phyloP scores from a whole-genome alignment of 2,329 filamentous ascomycete species.

The Fusarium stilboides region DNA sequence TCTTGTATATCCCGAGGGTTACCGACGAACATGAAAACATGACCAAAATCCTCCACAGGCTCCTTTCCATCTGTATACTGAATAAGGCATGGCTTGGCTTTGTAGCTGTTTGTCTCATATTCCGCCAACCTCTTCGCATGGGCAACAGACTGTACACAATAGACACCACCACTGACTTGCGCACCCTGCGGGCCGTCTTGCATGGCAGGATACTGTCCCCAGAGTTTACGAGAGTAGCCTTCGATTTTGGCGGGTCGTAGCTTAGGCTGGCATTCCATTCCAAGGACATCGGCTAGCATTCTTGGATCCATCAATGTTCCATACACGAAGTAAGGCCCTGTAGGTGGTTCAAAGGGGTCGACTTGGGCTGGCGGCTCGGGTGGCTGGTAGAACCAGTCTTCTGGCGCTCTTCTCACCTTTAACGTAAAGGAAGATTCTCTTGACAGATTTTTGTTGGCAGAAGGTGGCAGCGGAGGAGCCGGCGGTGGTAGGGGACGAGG shows the following conservation, averaged over 20 bases:
- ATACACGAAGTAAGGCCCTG: conserved; percentile 18
- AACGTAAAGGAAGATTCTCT: neutral
- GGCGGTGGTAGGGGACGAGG: neutral
- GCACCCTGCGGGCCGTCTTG: neutral
- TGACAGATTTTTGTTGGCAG: accelerated
- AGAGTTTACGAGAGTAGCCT: conserved; percentile 9
- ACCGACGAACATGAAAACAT: conserved; percentile 10
- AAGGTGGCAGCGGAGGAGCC: neutral
- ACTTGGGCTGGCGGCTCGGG: accelerated
- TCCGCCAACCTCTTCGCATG: conserved; percentile 7
- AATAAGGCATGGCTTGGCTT: neutral
- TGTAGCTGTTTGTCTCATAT: conserved; percentile 17
- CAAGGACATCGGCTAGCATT: conserved; percentile 6
- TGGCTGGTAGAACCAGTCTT: neutral
- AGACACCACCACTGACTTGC: neutral
- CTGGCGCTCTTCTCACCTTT: neutral
- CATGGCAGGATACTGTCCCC: conserved; percentile 16
- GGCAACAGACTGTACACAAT: neutral
- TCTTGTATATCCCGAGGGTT: neutral
- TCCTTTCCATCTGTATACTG: neutral
- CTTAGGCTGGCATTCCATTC: neutral
- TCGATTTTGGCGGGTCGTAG: neutral
- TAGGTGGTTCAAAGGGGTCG: neutral
- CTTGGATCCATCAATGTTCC: conserved; percentile 13
- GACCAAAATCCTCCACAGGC: neutral